Percentiles rank a stretch among this genome's conserved stretches.
These are phyloP conservation scores for Salix udensis DNA, from an alignment of 345 rosid genomes.

Conservation along the genomic window DNA sequence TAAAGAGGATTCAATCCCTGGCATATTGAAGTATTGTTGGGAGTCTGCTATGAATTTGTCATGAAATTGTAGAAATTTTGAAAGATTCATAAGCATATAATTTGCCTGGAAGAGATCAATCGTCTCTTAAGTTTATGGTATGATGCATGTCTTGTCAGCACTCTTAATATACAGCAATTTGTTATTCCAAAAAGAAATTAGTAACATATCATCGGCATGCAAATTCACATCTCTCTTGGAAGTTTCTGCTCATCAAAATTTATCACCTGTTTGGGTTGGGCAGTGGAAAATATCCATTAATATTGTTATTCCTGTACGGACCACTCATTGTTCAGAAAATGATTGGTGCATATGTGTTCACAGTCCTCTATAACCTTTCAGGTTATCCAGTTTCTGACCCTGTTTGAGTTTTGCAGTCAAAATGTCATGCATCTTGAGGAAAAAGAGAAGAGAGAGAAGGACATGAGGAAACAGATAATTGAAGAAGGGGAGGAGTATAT, in stretches of 20 bases:
- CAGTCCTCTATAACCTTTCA: not conserved
- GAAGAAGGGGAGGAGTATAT: conserved; percentile 28
- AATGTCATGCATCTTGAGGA: conserved; percentile 34
- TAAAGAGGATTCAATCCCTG: not conserved
- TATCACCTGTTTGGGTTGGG: not conserved
- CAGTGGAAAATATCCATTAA: not conserved
- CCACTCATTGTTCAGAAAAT: not conserved
- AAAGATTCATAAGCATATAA: not conserved
- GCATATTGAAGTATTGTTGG: not conserved
- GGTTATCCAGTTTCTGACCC: not conserved
- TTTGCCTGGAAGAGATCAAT: not conserved
- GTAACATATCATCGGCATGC: not conserved
- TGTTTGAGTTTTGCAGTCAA: conserved; percentile 12
- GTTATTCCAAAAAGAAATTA: too few species aligned
- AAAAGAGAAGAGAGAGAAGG: conserved; percentile 35
- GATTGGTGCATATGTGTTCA: not conserved
- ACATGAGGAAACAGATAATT: conserved; percentile 32
- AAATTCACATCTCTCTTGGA: not conserved
- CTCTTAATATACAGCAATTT: not conserved
- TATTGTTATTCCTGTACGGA: not conserved
- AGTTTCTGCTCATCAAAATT: not conserved
- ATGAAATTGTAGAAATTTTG: not conserved
- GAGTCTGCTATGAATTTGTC: not conserved
- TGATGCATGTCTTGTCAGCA: not conserved
- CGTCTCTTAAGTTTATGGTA: not conserved